Conservation (phyloP, 1,284 basidiomycete species). For the Gomphus bonarii region DNA sequence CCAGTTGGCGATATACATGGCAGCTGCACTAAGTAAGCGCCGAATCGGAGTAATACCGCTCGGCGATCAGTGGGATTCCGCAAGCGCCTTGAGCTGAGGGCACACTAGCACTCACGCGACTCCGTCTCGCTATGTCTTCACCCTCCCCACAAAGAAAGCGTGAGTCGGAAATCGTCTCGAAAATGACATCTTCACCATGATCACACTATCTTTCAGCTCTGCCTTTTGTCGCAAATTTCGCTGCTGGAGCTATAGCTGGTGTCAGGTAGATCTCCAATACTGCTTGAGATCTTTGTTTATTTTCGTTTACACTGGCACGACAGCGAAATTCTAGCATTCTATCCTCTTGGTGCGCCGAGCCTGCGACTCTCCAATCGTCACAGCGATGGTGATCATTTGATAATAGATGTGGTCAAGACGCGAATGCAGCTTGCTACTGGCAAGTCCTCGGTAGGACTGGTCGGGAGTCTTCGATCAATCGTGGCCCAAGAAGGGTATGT, state of each 20-base stretch:
- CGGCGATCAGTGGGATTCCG: not conserved
- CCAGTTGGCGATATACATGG: slow-evolving; percentile 68
- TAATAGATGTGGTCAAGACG: slow-evolving; percentile 57
- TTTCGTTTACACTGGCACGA: slow-evolving; percentile 17
- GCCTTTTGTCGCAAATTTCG: slow-evolving; percentile 81
- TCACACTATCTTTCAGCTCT: slow-evolving; percentile 40
- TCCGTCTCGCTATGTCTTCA: slow-evolving; percentile 2
- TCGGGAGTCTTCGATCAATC: slow-evolving; percentile 73
- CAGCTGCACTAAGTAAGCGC: not conserved
- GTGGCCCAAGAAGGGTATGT: slow-evolving; percentile 77
- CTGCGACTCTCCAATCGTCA: slow-evolving; percentile 10
- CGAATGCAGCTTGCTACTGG: slow-evolving; percentile 93
- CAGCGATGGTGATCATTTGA: not conserved
- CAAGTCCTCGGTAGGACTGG: slow-evolving; percentile 66
- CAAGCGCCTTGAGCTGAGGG: not conserved
- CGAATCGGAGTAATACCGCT: not conserved
- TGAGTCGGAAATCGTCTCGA: not conserved
- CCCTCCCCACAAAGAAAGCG: slow-evolving; percentile 2
- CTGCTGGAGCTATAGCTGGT: slow-evolving; percentile 85
- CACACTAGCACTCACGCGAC: not conserved
- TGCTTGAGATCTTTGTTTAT: slow-evolving; percentile 23
- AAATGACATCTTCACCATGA: not conserved
- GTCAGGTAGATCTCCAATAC: slow-evolving; percentile 22
- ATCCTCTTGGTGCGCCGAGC: slow-evolving; percentile 69
- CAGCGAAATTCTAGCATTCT: slow-evolving; percentile 85